A percentile compares a stretch with the other conserved stretches of the same genome.
Evolutionary conservation across 2,329 filamentous ascomycete genomes (phyloP).

Genomic region (Chaetomium sp.): DNA sequence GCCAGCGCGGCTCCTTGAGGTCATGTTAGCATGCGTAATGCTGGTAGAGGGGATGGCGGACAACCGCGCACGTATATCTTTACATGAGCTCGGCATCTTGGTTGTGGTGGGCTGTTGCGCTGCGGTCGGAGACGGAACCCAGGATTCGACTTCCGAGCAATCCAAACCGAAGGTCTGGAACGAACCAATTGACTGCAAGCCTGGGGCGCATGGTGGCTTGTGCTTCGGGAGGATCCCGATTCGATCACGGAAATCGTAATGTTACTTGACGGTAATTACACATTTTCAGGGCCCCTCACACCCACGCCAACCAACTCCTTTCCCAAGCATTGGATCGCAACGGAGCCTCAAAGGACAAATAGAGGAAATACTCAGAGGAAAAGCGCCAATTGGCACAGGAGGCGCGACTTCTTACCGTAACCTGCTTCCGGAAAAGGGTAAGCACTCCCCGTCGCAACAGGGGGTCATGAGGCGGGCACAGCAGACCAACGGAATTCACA

Average conservation of each 20-base stretch:
- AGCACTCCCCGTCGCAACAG: background rate
- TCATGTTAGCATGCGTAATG: conserved; percentile 14
- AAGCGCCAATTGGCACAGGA: background rate
- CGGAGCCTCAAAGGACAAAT: background rate
- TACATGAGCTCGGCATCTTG: conserved; percentile 85
- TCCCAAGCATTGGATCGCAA: background rate
- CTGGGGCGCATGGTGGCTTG: background rate
- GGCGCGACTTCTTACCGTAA: background rate
- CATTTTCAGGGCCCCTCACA: background rate
- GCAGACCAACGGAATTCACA: conserved; percentile 17
- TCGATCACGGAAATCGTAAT: background rate
- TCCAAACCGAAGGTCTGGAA: background rate
- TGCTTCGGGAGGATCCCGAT: conserved; percentile 6
- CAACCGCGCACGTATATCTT: conserved; percentile 79
- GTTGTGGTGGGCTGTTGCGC: conserved; percentile 10
- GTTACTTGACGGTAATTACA: background rate
- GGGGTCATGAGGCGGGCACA: conserved; percentile 14
- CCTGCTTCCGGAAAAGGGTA: background rate
- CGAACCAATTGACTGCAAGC: background rate
- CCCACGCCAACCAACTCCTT: too few species aligned
- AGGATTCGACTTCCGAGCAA: background rate
- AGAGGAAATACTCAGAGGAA: background rate
- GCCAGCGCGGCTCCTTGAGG: conserved; percentile 81
- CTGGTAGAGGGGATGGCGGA: conserved; percentile 8
- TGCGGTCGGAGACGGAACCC: background rate